These are phyloP conservation scores for Trametes coccinea DNA, from an alignment of 768 basidiomycete species.

Conservation along the genomic window DNA sequence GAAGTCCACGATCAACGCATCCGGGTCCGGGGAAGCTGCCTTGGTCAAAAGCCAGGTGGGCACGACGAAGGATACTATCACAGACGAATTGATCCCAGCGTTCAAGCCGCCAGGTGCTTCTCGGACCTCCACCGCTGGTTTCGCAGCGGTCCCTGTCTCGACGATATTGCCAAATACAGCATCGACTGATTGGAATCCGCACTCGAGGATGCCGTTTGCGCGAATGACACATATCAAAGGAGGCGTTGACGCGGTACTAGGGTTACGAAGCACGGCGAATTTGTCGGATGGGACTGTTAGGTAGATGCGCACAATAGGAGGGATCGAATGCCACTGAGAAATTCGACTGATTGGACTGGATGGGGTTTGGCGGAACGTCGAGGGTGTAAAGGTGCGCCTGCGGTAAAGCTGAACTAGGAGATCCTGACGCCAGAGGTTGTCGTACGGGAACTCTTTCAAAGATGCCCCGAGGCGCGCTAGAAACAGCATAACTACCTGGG, in stretches of 20 bases:
- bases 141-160: background rate
- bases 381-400: background rate
- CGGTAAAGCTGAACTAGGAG: background rate
- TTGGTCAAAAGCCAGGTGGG: constrained; percentile 28
- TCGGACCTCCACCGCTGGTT: constrained; percentile 7
- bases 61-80: constrained; percentile 25
- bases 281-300: constrained; percentile 35
- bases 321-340: constrained; percentile 26
- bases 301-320: constrained; percentile 37
- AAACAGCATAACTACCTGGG: background rate
- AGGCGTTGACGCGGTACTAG: constrained; percentile 24
- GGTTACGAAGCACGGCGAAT: constrained; percentile 29
- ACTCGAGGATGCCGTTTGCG: constrained; percentile 23
- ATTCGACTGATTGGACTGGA: background rate
- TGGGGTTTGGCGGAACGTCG: background rate
- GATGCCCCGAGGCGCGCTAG: background rate
- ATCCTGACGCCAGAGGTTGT: background rate
- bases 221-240: constrained; percentile 25
- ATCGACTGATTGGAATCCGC: constrained; percentile 29
- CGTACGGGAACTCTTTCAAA: background rate
- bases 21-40: background rate
- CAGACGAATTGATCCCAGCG: background rate
- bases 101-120: background rate
- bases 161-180: constrained; percentile 16
- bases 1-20: background rate